phyloP scores from a whole-genome alignment of 257 asterid species.

The Solanum chmielewskii region DNA sequence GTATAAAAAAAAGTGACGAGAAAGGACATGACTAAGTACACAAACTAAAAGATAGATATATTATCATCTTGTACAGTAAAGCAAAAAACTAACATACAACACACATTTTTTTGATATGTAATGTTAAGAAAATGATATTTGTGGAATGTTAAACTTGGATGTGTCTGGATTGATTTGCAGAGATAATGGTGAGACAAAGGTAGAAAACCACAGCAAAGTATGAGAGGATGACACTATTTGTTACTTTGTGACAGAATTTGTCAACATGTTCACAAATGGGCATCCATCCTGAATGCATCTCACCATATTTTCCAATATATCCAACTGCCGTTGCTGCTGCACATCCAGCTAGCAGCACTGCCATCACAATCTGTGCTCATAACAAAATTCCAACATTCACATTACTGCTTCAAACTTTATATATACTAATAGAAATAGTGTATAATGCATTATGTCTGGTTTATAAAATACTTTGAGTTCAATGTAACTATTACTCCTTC shows the following conservation, averaged over 20 bases:
- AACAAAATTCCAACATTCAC: neutral
- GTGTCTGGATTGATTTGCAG: constrained; percentile 40
- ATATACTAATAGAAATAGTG: neutral
- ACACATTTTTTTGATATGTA: neutral
- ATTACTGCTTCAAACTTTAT: neutral
- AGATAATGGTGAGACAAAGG: constrained; percentile 28
- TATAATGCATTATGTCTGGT: neutral
- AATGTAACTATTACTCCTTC: neutral
- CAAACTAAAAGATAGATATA: neutral
- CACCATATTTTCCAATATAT: constrained; percentile 46
- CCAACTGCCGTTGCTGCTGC: constrained; percentile 71
- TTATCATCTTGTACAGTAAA: neutral
- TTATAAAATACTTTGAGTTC: neutral
- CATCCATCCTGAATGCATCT: constrained; percentile 50
- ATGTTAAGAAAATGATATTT: neutral
- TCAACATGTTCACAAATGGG: constrained; percentile 38
- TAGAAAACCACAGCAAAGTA: constrained; percentile 20
- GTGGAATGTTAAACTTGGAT: neutral
- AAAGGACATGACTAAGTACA: too few relatives aligned
- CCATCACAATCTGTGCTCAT: constrained; percentile 20
- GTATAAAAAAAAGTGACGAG: too few relatives aligned
- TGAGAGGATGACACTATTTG: constrained; percentile 19
- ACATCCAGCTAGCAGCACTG: constrained; percentile 42
- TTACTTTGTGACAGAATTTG: constrained; percentile 32
- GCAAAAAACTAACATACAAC: neutral